Evolutionary conservation across 257 asterid species (phyloP).

Genomic region (Jasminum sambac): DNA sequence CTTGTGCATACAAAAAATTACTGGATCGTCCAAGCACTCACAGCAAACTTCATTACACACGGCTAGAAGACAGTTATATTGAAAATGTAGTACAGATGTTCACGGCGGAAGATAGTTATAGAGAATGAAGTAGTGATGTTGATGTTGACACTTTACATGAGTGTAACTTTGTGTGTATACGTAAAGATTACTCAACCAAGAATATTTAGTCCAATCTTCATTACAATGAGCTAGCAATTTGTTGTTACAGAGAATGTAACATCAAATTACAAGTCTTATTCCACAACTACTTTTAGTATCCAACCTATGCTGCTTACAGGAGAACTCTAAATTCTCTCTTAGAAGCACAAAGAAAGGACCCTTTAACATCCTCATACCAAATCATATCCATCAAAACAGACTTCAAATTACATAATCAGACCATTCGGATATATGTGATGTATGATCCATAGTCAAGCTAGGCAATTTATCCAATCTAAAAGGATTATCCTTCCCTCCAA

Average conservation of each 20-base stretch:
- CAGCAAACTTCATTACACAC: no score
- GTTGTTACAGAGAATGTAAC: constrained; percentile 20
- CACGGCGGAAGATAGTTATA: no score
- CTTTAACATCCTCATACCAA: constrained; percentile 1
- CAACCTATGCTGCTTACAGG: constrained; percentile 34
- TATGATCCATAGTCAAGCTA: constrained; percentile 59
- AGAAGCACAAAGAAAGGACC: constrained; percentile 25
- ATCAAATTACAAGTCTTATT: constrained; percentile 24
- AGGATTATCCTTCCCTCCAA: constrained; percentile 53
- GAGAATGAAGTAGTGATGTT: no score
- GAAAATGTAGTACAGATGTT: no score
- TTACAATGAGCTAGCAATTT: no score
- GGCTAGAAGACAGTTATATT: no score
- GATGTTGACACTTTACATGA: no score
- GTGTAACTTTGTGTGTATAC: no score
- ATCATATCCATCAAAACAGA: background rate
- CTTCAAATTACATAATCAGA: constrained; percentile 51
- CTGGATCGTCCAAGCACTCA: no score
- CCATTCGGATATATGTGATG: constrained; percentile 45
- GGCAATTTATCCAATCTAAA: constrained; percentile 42
- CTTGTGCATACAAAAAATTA: no score
- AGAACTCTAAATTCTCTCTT: constrained; percentile 52
- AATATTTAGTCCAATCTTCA: no score
- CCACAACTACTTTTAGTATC: constrained; percentile 2
- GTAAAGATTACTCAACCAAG: no score